Conservation (phyloP, 495 filamentous ascomycete genomes). For the Ramalina peruviana region DNA sequence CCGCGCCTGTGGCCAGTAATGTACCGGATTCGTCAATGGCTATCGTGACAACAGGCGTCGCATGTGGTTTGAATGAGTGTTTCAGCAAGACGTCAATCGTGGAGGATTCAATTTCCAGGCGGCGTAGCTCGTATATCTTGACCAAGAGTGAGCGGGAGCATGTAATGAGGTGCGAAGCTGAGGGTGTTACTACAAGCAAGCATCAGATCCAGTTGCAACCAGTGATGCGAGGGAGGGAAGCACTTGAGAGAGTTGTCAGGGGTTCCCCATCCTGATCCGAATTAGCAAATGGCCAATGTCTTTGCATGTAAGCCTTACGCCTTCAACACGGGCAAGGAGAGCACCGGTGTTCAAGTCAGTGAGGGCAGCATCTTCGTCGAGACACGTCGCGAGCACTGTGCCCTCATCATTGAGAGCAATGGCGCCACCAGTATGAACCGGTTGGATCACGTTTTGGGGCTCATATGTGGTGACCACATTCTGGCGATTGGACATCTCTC, state of each 20-base stretch:
- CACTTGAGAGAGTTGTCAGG: slow-evolving; percentile 74
- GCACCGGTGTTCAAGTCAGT: slow-evolving; percentile 74
- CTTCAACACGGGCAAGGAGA: slow-evolving; percentile 76
- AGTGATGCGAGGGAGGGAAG: slow-evolving; percentile 14
- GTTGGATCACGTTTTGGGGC: slow-evolving; percentile 64
- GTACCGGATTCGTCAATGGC: slow-evolving; percentile 77
- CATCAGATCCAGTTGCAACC: slow-evolving; percentile 6
- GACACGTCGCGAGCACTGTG: slow-evolving; percentile 67
- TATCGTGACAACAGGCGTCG: slow-evolving; percentile 71
- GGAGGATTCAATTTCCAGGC: slow-evolving; percentile 35
- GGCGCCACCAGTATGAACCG: slow-evolving; percentile 85
- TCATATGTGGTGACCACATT: slow-evolving; percentile 67
- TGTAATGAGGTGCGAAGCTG: slow-evolving; percentile 70
- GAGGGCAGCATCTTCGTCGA: slow-evolving; percentile 79
- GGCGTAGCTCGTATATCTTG: slow-evolving; percentile 69
- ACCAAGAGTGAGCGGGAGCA: slow-evolving; percentile 91
- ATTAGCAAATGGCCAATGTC: slow-evolving; percentile 14
- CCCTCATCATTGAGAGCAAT: slow-evolving; percentile 73
- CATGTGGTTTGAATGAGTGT: slow-evolving; percentile 79
- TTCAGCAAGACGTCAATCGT: slow-evolving; percentile 50
- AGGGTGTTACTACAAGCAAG: slow-evolving; percentile 54
- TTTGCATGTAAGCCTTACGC: slow-evolving; percentile 38
- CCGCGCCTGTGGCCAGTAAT: slow-evolving; percentile 76
- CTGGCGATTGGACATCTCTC: slow-evolving; percentile 24
- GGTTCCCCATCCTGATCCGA: slow-evolving; percentile 72